Evolutionary conservation across 2,329 filamentous ascomycete species (phyloP).

Genomic region (Pseudogymnoascus sp.): DNA sequence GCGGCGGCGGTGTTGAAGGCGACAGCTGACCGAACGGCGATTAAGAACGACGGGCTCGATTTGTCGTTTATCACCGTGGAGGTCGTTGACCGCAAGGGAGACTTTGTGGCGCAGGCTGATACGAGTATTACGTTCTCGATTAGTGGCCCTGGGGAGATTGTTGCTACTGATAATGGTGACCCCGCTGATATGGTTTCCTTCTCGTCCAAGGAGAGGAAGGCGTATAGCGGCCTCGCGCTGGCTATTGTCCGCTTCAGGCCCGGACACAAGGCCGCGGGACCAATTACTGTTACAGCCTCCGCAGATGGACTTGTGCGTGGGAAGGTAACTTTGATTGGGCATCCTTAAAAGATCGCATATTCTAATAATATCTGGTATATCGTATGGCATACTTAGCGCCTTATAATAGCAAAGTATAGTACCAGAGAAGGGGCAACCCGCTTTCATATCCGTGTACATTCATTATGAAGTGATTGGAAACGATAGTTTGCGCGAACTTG

Average conservation of each 20-base stretch:
- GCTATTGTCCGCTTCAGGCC: slow-evolving; percentile 31
- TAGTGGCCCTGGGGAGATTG: slow-evolving; percentile 36
- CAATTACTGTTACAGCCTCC: slow-evolving; percentile 20
- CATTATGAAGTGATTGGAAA: no score
- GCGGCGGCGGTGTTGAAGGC: slow-evolving; percentile 31
- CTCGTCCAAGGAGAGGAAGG: slow-evolving; percentile 32
- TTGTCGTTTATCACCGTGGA: slow-evolving; percentile 39
- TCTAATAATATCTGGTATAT: no score
- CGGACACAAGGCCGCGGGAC: slow-evolving; percentile 20
- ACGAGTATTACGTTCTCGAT: slow-evolving; percentile 38
- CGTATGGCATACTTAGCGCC: no score
- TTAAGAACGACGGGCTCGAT: slow-evolving; percentile 37
- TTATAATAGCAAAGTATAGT: no score
- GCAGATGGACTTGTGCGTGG: slow-evolving; percentile 18
- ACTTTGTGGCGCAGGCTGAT: slow-evolving; percentile 36
- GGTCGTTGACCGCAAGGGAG: slow-evolving; percentile 37
- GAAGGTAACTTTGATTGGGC: slow-evolving; percentile 12
- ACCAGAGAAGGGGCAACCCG: no score
- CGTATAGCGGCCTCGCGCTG: slow-evolving; percentile 35
- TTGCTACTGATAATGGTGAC: slow-evolving; percentile 45
- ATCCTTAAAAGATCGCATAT: not conserved
- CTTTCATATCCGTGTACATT: no score
- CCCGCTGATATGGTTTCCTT: slow-evolving; percentile 38
- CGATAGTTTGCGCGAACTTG: no score
- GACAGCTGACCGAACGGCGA: slow-evolving; percentile 33